Evolutionary conservation across 1,284 basidiomycete genomes (phyloP), one percentile per base, ranked within the genome.

Genomic region (Cystobasidium sp.): DNA sequence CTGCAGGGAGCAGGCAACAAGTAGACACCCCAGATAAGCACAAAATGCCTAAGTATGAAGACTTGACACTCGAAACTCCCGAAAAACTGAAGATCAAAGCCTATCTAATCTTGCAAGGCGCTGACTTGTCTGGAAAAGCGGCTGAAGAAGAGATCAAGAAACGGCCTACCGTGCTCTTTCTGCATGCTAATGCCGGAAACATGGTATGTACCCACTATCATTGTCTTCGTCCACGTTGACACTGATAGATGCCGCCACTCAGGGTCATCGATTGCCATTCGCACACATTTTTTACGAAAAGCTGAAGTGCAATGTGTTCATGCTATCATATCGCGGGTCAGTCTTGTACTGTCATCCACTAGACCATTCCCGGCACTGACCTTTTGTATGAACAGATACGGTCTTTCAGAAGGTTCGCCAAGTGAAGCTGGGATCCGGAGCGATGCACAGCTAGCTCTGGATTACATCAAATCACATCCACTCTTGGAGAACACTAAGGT

Each of bases 141-240:
- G 67, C 64, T n/a, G 58, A 65, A 4, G 61, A 49, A 1, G 72
- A 76, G 24, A 61, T 73, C 0, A 62, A 51, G 31, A 62, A 63
- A 37, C 85, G 92, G 18, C 93, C 93, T 0, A 95, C 93, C 0
- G 85, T 96, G 1, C 82, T 96, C 68, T 91, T 96, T 88, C 93
- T 95, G 77, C 93, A 96, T 78, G 94, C 94, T 10, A 96, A 96
- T 80, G 94, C 85, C 84, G 67, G 93, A 89, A 63, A 92, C 91
- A 78, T 80, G 24, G 79, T 80, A 31, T n/a, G 41, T 56, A 37
- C 20, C 7, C 6, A 39, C 56, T 22, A 18, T 7, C 46, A 58
- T 22, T 58, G 3, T 37, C 16, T 47, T 47, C 9, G 16, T 16
- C 43, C 22, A 22, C 9, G 1, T 10, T 20, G 52, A 18, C 52